Evolutionary conservation across 331 rosid species (phyloP).

Genomic region (Stylosanthes scabra): DNA sequence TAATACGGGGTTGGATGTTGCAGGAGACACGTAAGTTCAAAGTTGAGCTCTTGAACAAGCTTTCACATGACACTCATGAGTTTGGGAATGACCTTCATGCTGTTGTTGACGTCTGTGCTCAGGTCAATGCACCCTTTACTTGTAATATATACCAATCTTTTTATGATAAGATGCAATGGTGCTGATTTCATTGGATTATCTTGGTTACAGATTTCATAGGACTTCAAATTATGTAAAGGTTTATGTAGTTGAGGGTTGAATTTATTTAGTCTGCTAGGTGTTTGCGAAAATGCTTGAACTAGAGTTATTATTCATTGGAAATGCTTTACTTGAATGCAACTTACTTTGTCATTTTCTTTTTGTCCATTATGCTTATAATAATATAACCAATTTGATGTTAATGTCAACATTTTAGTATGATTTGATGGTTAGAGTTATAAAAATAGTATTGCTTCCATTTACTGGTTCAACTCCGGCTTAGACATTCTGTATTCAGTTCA

Average conservation of each 20-base stretch:
- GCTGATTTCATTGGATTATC: too few relatives aligned
- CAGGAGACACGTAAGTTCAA: conserved; percentile 76
- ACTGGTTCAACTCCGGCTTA: conserved; percentile 23
- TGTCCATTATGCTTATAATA: conserved; percentile 20
- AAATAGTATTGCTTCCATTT: conserved; percentile 15
- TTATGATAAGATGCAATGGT: too few relatives aligned
- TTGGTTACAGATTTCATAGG: background rate
- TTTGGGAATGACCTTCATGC: conserved; percentile 64
- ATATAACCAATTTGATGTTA: too few relatives aligned
- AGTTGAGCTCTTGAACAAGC: conserved; percentile 58
- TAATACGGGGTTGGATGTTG: background rate
- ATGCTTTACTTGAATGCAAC: background rate
- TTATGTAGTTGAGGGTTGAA: conserved; percentile 15
- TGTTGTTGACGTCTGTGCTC: conserved; percentile 62
- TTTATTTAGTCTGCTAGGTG: conserved; percentile 28
- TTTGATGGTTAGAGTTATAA: conserved; percentile 40
- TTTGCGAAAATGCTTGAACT: conserved; percentile 44
- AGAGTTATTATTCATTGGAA: background rate
- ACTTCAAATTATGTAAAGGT: background rate
- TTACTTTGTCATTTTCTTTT: conserved; percentile 30
- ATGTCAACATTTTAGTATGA: conserved; percentile 14
- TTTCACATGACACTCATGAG: conserved; percentile 49
- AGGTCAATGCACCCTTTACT: conserved; percentile 46
- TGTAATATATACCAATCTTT: too few relatives aligned
- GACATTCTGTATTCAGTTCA: conserved; percentile 29